phyloP scores from a whole-genome alignment of 1,139 yeast species.

The Pichia sp. region DNA sequence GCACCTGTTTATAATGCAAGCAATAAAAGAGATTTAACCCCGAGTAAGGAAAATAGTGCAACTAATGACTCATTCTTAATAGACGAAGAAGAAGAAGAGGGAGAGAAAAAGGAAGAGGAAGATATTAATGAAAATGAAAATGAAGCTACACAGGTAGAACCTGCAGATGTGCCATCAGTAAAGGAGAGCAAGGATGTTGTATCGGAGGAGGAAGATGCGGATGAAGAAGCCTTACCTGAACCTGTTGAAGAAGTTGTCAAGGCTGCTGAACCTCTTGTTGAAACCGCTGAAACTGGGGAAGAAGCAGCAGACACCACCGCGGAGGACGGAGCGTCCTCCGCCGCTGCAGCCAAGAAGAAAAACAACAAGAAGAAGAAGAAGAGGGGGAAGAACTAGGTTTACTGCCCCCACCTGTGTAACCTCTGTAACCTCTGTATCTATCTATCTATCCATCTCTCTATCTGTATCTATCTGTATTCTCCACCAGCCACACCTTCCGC shows the following conservation, averaged over 20 bases:
- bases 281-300: conserved; percentile 4
- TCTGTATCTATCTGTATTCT: no score
- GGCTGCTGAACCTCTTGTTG: conserved; percentile 2
- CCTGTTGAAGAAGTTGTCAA: conserved; percentile 1
- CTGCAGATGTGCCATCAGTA: conserved; percentile 1
- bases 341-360: conserved; percentile 8
- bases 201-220: conserved; percentile 1
- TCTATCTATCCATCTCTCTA: no score
- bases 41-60: conserved; percentile 14
- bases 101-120: no score
- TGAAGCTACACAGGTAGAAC: conserved; percentile 1
- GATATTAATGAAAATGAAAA: conserved; percentile 4
- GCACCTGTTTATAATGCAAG: conserved; percentile 20
- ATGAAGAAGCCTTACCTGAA: conserved; percentile 5
- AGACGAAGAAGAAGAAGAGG: no score
- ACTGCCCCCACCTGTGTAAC: no score
- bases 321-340: conserved; percentile 4
- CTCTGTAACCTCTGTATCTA: no score
- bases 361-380: conserved; percentile 12
- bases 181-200: conserved; percentile 4
- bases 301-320: conserved; percentile 2
- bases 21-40: conserved; percentile 11
- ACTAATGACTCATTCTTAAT: conserved; percentile 24
- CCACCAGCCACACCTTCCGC: no score
- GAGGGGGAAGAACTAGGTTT: conserved; percentile 12